Evolutionary conservation across 2,329 filamentous ascomycete genomes (phyloP), one percentile per base, ranked within the genome.

Genomic region (Lachnellula occidentalis): DNA sequence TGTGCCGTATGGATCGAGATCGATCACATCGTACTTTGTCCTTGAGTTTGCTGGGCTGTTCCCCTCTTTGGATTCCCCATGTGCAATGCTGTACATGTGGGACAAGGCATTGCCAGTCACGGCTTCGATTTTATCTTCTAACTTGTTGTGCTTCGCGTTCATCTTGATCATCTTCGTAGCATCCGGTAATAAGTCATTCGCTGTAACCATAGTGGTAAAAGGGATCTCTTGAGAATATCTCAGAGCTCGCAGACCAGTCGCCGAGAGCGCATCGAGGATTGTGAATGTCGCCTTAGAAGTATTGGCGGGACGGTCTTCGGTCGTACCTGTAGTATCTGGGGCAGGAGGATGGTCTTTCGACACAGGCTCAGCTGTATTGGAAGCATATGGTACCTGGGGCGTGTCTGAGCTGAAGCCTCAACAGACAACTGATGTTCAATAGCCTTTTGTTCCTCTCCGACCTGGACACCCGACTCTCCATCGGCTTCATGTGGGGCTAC

Each of bases 211-310:
- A 3, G 90, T 94, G 14, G 84, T 80, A 62, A 92, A 90, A 0
- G 94, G 90, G 24, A 99, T 83, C 68, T 99, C 94, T 63, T 91
- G 86, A 0, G 90, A 89, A 71, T 97, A 99, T 57, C 94, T 87
- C 42, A 99, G 73, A 5, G 94, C 94, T 58, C 94, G 86, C 5
- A 99, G 80, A 22, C 94, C 94, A 3, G 92, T 96, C 1, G 94
- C 94, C 9, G 94, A 99, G 5, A 99, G 79, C 0, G 94, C 94
- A 71, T 99, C 94, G 8, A 99, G 82, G 39, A 99, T 92, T n/a
- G 84, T 86, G 66, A 96, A 92, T 72, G 55, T 67, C 11, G 52
- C 51, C 12, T 48, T 48, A 11, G 19, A 24, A 21, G 47, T 39
- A 37, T 12, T 11, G 24, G 37, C 37, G 37, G 21, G 46, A 50